Conservation (phyloP, 108 stramenopile genomes). For the Skeletonema grethae region DNA sequence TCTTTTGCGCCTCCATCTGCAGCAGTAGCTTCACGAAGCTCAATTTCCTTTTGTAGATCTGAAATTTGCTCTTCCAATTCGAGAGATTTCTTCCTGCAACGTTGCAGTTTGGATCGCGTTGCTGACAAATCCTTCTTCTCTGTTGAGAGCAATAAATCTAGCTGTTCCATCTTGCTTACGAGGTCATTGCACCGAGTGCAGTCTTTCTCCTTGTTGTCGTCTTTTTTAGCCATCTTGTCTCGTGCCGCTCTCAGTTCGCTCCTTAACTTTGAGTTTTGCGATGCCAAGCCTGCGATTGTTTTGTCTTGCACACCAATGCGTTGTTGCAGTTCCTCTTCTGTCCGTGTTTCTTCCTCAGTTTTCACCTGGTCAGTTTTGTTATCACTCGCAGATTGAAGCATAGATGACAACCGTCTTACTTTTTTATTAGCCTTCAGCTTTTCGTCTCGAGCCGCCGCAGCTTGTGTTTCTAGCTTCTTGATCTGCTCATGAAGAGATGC, state of each 20-base stretch:
- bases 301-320: constrained; percentile 35
- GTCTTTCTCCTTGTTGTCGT: constrained; percentile 3
- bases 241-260: constrained; percentile 13
- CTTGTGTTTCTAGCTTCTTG: constrained; percentile 16
- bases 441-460: constrained; percentile 19
- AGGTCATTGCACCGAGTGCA: neutral
- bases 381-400: constrained; percentile 9
- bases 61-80: neutral
- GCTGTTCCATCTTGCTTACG: neutral
- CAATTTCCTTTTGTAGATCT: neutral
- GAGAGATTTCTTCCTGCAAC: neutral
- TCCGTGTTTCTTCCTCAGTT: neutral
- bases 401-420: constrained; percentile 17
- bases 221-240: neutral
- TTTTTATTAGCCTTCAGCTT: constrained; percentile 24
- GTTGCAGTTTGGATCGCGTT: neutral
- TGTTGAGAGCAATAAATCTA: neutral
- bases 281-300: constrained; percentile 37
- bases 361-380: neutral
- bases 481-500: constrained; percentile 21
- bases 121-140: neutral
- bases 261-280: constrained; percentile 36
- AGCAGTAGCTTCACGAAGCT: neutral
- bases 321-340: constrained; percentile 17
- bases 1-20: neutral